Evolutionary conservation across 2,329 filamentous ascomycete genomes (phyloP).

Genomic region (Pseudogymnoascus sp.): DNA sequence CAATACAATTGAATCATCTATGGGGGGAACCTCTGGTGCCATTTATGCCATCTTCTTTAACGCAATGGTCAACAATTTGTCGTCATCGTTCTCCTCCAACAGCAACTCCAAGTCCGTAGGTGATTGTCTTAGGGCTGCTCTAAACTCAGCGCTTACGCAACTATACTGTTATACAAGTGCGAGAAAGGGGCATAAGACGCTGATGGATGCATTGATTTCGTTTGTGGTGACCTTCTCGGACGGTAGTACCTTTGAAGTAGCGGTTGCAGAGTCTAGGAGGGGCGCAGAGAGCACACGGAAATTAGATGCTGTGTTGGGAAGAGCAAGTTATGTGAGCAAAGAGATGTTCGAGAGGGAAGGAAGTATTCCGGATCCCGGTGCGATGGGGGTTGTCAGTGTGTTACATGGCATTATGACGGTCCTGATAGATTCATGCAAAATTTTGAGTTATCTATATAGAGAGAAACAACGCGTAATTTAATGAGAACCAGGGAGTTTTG

Average conservation of each 20-base stretch:
- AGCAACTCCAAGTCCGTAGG: not conserved
- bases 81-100: not conserved
- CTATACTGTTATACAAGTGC: constrained; percentile 6
- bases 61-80: not conserved
- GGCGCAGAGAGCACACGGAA: constrained; percentile 48
- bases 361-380: not conserved
- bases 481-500: not conserved
- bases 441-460: too few species aligned
- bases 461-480: not conserved
- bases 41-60: constrained; percentile 7
- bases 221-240: not conserved
- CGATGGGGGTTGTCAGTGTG: not conserved
- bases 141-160: not conserved
- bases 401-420: not conserved
- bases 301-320: constrained; percentile 58
- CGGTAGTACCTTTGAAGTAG: not conserved
- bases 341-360: not conserved
- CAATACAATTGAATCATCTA: not conserved
- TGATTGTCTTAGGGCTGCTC: not conserved
- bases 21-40: constrained; percentile 8
- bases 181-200: not conserved
- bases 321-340: constrained; percentile 30
- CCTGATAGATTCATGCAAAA: not conserved
- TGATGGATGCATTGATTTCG: constrained; percentile 8
- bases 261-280: not conserved